Percentiles rank a stretch among this genome's conserved stretches.
Evolutionary conservation across 768 basidiomycete species (phyloP).

Genomic region (Leccinum subtestaceum): DNA sequence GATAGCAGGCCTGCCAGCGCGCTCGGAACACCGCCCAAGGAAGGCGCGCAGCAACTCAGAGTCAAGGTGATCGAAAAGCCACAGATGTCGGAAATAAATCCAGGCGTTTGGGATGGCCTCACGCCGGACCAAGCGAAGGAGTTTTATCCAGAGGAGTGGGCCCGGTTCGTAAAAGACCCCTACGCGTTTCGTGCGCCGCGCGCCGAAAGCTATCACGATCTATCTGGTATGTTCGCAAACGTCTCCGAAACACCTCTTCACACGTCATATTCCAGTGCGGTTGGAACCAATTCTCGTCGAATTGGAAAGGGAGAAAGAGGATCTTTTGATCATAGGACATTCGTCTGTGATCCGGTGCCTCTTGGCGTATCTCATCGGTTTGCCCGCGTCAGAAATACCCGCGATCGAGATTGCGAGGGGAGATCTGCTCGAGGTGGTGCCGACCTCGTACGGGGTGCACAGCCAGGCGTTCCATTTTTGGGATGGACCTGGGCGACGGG

Average conservation of each 20-base stretch:
- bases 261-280: slow-evolving; percentile 56
- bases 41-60: slow-evolving; percentile 32
- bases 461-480: slow-evolving; percentile 90
- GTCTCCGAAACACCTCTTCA: not conserved
- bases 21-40: slow-evolving; percentile 4
- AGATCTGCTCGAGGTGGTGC: slow-evolving; percentile 91
- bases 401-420: slow-evolving; percentile 97
- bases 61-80: slow-evolving; percentile 92
- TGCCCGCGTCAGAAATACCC: slow-evolving; percentile 94
- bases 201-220: slow-evolving; percentile 97
- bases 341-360: slow-evolving; percentile 97
- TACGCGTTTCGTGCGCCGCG: slow-evolving; percentile 89
- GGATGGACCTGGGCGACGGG: slow-evolving; percentile 76
- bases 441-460: slow-evolving; percentile 86
- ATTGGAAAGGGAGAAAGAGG: slow-evolving; percentile 90
- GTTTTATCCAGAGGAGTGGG: slow-evolving; percentile 93
- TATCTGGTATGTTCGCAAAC: slow-evolving; percentile 55
- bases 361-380: slow-evolving; percentile 87
- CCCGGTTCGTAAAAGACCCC: slow-evolving; percentile 83
- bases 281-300: slow-evolving; percentile 93
- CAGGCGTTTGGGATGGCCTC: slow-evolving; percentile 95
- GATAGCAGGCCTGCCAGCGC: not conserved
- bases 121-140: slow-evolving; percentile 86
- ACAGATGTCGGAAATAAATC: slow-evolving; percentile 98
- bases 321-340: slow-evolving; percentile 94